phyloP scores from a whole-genome alignment of 495 filamentous ascomycete species.

The Xylaria grammica region DNA sequence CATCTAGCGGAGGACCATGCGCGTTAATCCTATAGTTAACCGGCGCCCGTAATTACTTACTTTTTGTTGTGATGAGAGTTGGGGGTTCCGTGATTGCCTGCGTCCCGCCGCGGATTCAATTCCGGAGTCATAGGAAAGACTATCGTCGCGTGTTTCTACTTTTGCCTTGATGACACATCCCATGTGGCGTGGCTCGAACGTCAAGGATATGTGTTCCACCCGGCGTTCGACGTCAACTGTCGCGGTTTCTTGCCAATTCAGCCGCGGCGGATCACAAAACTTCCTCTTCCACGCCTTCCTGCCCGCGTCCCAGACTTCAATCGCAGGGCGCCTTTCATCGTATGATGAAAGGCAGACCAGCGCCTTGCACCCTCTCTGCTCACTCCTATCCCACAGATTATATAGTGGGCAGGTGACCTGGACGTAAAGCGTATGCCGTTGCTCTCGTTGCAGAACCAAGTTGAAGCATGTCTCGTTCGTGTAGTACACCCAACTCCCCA shows the following conservation, averaged over 20 bases:
- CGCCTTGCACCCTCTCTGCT: background rate
- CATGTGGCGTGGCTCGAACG: too few species aligned
- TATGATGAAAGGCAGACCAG: background rate
- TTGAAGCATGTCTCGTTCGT: background rate
- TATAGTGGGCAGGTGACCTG: background rate
- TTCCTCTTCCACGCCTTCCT: background rate
- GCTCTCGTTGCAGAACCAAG: background rate
- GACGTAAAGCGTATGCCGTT: background rate
- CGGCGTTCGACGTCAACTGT: background rate
- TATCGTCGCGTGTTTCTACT: too few species aligned
- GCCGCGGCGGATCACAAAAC: background rate
- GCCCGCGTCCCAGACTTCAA: slow-evolving; percentile 1
- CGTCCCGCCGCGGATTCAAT: too few species aligned
- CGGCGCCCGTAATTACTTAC: too few species aligned
- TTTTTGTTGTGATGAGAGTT: too few species aligned
- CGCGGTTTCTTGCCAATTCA: background rate
- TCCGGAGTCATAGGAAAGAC: too few species aligned
- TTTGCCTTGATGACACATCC: background rate
- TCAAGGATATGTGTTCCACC: background rate
- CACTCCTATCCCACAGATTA: too few species aligned
- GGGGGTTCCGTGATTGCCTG: too few species aligned
- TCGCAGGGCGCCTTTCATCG: background rate
- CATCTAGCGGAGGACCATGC: too few species aligned
- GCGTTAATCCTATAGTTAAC: too few species aligned
- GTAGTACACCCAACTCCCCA: background rate